Evolutionary conservation across 768 basidiomycete species (phyloP).

Genomic region (Suillus subalutaceus): DNA sequence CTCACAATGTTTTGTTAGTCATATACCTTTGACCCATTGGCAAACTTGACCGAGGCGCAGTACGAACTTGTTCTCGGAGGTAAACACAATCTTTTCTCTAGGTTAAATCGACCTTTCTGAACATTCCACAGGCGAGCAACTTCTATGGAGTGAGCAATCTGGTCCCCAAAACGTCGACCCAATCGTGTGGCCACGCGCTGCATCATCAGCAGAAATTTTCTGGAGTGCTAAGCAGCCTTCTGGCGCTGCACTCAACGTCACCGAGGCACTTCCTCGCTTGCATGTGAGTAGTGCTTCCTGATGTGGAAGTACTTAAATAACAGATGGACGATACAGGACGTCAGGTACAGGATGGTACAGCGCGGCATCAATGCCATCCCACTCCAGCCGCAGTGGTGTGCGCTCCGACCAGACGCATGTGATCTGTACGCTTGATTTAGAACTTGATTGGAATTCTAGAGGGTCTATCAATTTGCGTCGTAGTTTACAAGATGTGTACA

Average conservation of each 20-base stretch:
- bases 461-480: not conserved
- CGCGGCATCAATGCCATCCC: slow-evolving; percentile 62
- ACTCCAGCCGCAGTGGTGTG: slow-evolving; percentile 76
- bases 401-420: slow-evolving; percentile 59
- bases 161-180: slow-evolving; percentile 68
- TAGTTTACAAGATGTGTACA: not conserved
- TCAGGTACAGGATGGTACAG: slow-evolving; percentile 61
- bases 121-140: slow-evolving; percentile 51
- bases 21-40: slow-evolving; percentile 73
- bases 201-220: slow-evolving; percentile 73
- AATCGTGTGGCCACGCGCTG: slow-evolving; percentile 74
- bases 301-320: slow-evolving; percentile 23
- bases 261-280: slow-evolving; percentile 60
- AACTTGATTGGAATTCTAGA: not conserved
- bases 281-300: slow-evolving; percentile 39
- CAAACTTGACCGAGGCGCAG: slow-evolving; percentile 52
- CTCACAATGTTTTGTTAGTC: slow-evolving; percentile 39
- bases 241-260: slow-evolving; percentile 37
- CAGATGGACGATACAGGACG: slow-evolving; percentile 3
- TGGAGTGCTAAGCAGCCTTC: slow-evolving; percentile 58
- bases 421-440: slow-evolving; percentile 40
- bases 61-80: slow-evolving; percentile 69
- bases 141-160: slow-evolving; percentile 77
- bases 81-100: slow-evolving; percentile 26
- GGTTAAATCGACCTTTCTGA: not conserved